Conservation (phyloP, 371 early-diverging fungal genomes). For the Neoconidiobolus thromboides region DNA sequence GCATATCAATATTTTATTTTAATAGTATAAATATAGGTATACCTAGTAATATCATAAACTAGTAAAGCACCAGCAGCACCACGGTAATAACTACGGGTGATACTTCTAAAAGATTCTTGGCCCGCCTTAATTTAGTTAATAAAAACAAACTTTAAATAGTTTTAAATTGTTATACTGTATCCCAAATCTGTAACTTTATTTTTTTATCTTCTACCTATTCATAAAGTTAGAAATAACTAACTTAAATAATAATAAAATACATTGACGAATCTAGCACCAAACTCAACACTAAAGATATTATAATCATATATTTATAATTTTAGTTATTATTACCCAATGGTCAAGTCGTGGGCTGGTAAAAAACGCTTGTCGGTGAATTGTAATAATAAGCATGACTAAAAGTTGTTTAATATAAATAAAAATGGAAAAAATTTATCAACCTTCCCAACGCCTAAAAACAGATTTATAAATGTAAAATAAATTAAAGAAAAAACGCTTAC, state of each 20-base stretch:
- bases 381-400: constrained; percentile 54
- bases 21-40: constrained; percentile 6
- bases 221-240: background rate
- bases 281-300: constrained; percentile 36
- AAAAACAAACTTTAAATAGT: background rate
- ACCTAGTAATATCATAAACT: constrained; percentile 66
- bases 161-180: constrained; percentile 57
- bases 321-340: constrained; percentile 40
- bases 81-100: constrained; percentile 92
- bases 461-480: constrained; percentile 5
- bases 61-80: constrained; percentile 90
- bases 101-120: constrained; percentile 88
- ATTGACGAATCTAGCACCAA: constrained; percentile 58
- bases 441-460: constrained; percentile 44
- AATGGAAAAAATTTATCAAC: constrained; percentile 12
- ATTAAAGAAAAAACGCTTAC: constrained; percentile 15
- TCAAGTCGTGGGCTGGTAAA: constrained; percentile 61
- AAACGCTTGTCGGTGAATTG: constrained; percentile 73
- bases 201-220: constrained; percentile 44
- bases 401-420: background rate
- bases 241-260: constrained; percentile 7
- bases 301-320: background rate
- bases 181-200: constrained; percentile 97
- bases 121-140: constrained; percentile 37
- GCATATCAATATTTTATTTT: background rate